Conservation (phyloP, 495 filamentous ascomycete genomes). For the Xylaria grammica region DNA sequence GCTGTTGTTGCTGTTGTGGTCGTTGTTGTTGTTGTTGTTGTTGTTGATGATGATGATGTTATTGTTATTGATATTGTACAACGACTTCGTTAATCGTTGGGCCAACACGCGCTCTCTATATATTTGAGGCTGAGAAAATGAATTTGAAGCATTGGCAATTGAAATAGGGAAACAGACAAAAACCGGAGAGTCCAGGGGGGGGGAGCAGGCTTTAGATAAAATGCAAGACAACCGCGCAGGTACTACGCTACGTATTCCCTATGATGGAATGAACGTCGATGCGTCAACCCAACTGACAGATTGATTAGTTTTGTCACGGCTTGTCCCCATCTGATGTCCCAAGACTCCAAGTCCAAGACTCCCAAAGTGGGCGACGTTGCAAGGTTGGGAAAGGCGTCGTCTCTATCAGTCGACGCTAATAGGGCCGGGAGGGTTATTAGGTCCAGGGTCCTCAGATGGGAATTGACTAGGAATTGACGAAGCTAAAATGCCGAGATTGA, state of each 20-base stretch:
- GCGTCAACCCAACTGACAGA: constrained; percentile 28
- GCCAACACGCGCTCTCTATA: not conserved
- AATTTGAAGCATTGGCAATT: not conserved
- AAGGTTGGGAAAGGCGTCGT: constrained; percentile 24
- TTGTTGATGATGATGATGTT: not conserved
- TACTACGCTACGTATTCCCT: constrained; percentile 1
- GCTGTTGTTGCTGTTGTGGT: not conserved
- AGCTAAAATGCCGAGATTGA: constrained; percentile 15
- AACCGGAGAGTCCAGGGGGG: not conserved
- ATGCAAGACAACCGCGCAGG: constrained; percentile 9
- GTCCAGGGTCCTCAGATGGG: constrained; percentile 20
- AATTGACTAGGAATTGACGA: constrained; percentile 21
- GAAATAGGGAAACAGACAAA: not conserved
- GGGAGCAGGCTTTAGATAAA: constrained; percentile 24
- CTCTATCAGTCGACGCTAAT: constrained; percentile 1
- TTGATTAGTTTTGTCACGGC: constrained; percentile 14
- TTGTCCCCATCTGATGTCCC: constrained; percentile 17
- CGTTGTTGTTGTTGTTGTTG: not conserved
- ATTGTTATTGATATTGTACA: too few species aligned
- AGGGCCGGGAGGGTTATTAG: constrained; percentile 16
- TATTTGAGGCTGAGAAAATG: not conserved
- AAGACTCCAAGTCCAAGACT: constrained; percentile 6
- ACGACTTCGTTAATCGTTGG: too few species aligned
- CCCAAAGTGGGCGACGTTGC: constrained; percentile 12
- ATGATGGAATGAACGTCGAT: constrained; percentile 24